phyloP scores from a whole-genome alignment of 2,329 filamentous ascomycete species.

The Pseudocercospora eumusae region DNA sequence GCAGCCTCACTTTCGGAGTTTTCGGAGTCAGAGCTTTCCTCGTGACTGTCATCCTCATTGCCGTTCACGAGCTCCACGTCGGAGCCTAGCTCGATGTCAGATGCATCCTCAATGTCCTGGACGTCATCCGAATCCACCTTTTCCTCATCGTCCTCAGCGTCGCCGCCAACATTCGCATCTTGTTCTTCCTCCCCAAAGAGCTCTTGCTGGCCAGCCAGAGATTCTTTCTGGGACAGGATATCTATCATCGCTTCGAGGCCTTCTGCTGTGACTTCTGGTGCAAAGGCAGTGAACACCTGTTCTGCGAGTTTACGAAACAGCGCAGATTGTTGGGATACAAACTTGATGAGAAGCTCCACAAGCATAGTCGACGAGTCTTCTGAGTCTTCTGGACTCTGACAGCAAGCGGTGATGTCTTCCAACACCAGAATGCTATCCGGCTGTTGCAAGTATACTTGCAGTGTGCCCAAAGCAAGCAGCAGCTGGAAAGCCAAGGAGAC shows the following conservation, averaged over 20 bases:
- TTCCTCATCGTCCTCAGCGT: constrained; percentile 26
- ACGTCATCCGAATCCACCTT: constrained; percentile 41
- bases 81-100: constrained; percentile 27
- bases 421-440: constrained; percentile 80
- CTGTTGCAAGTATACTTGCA: constrained; percentile 89
- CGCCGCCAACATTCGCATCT: constrained; percentile 28
- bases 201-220: constrained; percentile 76
- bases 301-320: constrained; percentile 84
- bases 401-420: constrained; percentile 76
- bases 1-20: constrained; percentile 32
- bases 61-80: constrained; percentile 40
- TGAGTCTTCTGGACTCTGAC: constrained; percentile 58
- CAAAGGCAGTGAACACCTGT: constrained; percentile 84
- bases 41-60: constrained; percentile 25
- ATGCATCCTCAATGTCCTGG: constrained; percentile 43
- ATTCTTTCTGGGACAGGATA: constrained; percentile 78
- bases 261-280: constrained; percentile 69
- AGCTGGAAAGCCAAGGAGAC: constrained; percentile 67
- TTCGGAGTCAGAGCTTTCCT: constrained; percentile 22
- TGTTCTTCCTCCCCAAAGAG: constrained; percentile 67
- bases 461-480: constrained; percentile 77
- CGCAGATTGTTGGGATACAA: constrained; percentile 80
- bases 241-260: constrained; percentile 69
- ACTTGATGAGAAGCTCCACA: constrained; percentile 85
- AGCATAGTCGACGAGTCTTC: constrained; percentile 63